Base-by-base conservation (phyloP, 1,139 yeast species). In the Geotrichum klebahnii region DNA sequence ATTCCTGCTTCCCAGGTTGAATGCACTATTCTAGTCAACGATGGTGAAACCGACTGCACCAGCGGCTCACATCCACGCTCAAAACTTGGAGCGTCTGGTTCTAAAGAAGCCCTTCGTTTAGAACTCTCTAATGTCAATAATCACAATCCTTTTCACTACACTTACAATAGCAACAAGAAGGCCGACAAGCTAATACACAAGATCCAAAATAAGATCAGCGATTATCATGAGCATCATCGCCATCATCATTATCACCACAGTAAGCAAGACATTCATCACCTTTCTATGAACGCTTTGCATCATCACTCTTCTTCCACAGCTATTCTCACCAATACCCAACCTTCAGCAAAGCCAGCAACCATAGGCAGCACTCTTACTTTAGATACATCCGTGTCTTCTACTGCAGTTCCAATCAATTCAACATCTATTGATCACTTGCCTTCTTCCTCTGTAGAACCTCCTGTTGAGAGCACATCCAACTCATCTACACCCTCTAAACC, bases 221-320 rank as follows among this genome's bases (percentile, higher is more conserved):
- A n/a, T 14, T 17, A 26, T 20, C 44, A 39, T 32, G 23, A 36
- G 14, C 61, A 57, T 40, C 60, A 56, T 31, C 34, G n/a, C 14
- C 12, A 5, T 10, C 16, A 31, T 12, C 34, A 31, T n/a, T 12
- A 10, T n/a, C 34, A 31, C 14, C 12, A n/a, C 12, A 55, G 60
- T 36, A 59, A 58, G 44, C 55, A 59, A 50, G 60, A 59, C 46
- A 49, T 51, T 36, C 62, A 59, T 44, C 60, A 57, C 40, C 24
- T 57, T 3, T 20, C 29, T 24, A 17, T 31, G 34, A 31, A n/a
- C 14, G 40, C 40, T 14, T 12, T 10, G 16, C 19, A 37, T 5
- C 20, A 6, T 10, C 5, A 26, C 29, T 26, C 29, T 26, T 26
- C 29, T 26, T 31, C 34, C 14, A 31, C 34, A 9, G 34, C 16